These are phyloP conservation scores for Phytophthora cactorum DNA, from an alignment of 352 stramenopile genomes.

Conservation along the genomic window DNA sequence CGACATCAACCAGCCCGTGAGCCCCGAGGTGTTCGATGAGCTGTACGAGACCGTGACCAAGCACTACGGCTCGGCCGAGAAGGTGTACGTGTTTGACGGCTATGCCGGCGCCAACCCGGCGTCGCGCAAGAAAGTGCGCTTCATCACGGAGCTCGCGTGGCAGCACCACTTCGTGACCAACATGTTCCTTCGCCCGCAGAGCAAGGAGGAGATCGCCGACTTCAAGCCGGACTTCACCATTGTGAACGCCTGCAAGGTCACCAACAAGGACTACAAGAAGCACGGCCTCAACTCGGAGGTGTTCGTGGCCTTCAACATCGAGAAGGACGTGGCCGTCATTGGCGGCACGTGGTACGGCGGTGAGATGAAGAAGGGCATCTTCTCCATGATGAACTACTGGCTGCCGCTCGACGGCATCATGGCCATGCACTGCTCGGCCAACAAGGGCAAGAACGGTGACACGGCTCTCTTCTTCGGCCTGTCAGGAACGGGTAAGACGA, in stretches of 20 bases:
- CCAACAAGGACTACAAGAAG: conserved; percentile 94
- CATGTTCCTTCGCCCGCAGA: conserved; percentile 93
- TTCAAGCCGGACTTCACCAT: conserved; percentile 98
- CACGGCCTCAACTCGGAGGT: conserved; percentile 96
- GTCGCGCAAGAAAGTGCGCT: conserved; percentile 95
- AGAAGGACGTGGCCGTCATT: conserved; percentile 95
- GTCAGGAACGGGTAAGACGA: conserved; percentile 92
- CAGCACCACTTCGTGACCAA: conserved; percentile 98
- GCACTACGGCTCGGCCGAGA: conserved; percentile 93
- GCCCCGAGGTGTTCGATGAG: conserved; percentile 94
- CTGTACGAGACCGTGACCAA: conserved; percentile 94
- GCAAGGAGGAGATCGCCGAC: conserved; percentile 86
- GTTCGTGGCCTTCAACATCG: conserved; percentile 97
- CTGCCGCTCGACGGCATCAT: conserved; percentile 95
- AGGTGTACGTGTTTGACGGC: conserved; percentile 97
- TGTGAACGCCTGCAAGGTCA: conserved; percentile 97
- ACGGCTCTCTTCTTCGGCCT: conserved; percentile 98
- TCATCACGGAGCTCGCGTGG: conserved; percentile 98
- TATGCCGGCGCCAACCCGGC: conserved; percentile 94
- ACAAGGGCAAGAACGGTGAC: conserved; percentile 97
- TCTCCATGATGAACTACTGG: conserved; percentile 99
- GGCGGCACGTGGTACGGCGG: conserved; percentile 97
- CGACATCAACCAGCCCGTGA: conserved; percentile 96
- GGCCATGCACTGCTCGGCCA: conserved; percentile 98
- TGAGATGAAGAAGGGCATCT: conserved; percentile 99